Base-by-base conservation (phyloP, 2,329 filamentous ascomycete genomes). In the Colletotrichum sp. region DNA sequence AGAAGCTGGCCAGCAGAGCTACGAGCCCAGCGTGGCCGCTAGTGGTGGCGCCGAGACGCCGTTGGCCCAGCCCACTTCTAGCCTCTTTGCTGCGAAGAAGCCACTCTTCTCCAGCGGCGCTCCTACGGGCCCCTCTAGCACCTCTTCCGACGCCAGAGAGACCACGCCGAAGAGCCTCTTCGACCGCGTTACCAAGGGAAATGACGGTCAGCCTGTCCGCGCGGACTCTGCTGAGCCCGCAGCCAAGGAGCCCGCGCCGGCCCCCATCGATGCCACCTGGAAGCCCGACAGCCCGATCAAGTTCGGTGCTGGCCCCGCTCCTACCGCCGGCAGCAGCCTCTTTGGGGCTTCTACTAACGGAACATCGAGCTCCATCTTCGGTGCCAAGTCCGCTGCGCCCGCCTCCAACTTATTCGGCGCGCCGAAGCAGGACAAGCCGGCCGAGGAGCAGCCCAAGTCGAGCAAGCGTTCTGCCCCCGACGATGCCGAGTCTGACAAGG, bases 261-360 rank as follows among this genome's bases (percentile, higher is more conserved):
- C 79, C 26, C 79, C 84, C 2, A 78, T 80, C 24, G 85, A 89
- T 78, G 85, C 89, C 63, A 89, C 87, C 0, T 90, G 88, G 88
- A 88, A 85, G 55, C 84, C 86, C 10, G 84, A 86, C 71, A 86
- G 83, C 2, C 90, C 90, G 4, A 90, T 92, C 81, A 91, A 91
- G 80, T 91, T 91, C 79, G 86, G 86, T 15, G 82, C 86, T 59
- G 76, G 81, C 66, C 79, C 82, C 9, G 68, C 82, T 28, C 69
- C 82, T 21, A 72, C 82, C 13, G 80, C 72, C 74, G 52, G 36
- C 60, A 43, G 66, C 9, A 57, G 63, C 15, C 34, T 75, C 70
- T 63, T 83, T 72, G 63, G 75, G 59, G 78, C 68, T 78, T 78
- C 71, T 71, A 78, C 78, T 28, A 79, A 82, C 32, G 79, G 79